A percentile compares a stretch with the other conserved stretches of the same genome.
Conservation (phyloP, 2,329 filamentous ascomycete genomes). For the Aspergillus quadricinctus region DNA sequence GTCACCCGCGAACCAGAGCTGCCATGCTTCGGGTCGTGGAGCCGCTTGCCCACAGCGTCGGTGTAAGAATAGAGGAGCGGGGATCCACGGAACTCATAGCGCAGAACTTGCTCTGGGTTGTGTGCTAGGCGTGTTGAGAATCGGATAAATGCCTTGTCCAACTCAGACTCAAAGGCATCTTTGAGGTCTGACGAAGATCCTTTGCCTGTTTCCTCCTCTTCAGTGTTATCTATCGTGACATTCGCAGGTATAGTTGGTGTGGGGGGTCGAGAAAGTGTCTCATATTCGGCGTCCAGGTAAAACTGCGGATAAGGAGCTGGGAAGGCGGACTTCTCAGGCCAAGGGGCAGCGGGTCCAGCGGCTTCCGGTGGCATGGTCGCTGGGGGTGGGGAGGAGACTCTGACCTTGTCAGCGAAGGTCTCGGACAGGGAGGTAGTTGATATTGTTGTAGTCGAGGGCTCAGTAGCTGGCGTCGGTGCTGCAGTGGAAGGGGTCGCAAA, state of each 20-base stretch:
- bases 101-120: constrained; percentile 77
- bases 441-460: constrained; percentile 31
- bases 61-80: constrained; percentile 76
- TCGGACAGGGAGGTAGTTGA: constrained; percentile 46
- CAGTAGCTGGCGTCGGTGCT: constrained; percentile 6
- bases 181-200: constrained; percentile 47
- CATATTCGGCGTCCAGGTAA: constrained; percentile 88
- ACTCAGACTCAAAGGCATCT: constrained; percentile 69
- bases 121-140: constrained; percentile 74
- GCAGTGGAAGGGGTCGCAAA: constrained; percentile 52
- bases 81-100: constrained; percentile 70
- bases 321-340: constrained; percentile 64
- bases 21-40: constrained; percentile 37
- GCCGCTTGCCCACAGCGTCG: constrained; percentile 66
- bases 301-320: constrained; percentile 69
- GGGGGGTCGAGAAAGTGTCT: constrained; percentile 64
- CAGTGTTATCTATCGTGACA: constrained; percentile 40
- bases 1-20: constrained; percentile 23
- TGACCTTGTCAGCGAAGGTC: constrained; percentile 69
- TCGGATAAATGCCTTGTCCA: constrained; percentile 73
- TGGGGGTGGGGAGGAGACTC: constrained; percentile 42
- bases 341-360: constrained; percentile 58
- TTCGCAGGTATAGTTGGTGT: constrained; percentile 47
- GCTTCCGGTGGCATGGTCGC: constrained; percentile 29
- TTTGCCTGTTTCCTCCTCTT: constrained; percentile 32